Conservation (phyloP, 106 monocot genomes). For the Phalaenopsis aphrodite region DNA sequence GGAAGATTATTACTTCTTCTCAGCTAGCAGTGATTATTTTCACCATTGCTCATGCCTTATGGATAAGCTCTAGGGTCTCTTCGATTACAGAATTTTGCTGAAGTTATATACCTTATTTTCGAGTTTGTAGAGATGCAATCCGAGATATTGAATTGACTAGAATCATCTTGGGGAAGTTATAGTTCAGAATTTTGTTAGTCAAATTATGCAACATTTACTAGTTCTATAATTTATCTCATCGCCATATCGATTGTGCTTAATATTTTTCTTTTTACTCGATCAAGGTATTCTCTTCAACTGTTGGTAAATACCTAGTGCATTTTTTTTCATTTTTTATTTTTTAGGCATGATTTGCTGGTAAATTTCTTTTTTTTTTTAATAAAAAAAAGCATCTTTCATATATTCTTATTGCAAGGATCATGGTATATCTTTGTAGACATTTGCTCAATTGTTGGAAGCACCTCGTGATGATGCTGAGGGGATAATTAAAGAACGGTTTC, state of each 20-base stretch:
- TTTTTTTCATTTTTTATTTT: not conserved
- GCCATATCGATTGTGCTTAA: not conserved
- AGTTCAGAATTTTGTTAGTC: no score
- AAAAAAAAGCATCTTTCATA: not conserved
- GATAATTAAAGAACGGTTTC: constrained; percentile 83
- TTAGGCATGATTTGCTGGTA: not conserved
- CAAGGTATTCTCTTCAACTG: not conserved
- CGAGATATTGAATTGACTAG: not conserved
- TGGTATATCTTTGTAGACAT: constrained; percentile 34
- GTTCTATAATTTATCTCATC: not conserved
- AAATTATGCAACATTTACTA: not conserved
- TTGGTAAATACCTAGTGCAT: no score
- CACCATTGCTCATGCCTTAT: not conserved
- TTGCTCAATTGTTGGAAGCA: constrained; percentile 76
- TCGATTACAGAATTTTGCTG: no score
- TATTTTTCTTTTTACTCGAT: not conserved
- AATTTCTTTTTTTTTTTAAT: not conserved
- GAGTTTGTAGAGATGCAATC: no score
- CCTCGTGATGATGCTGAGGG: constrained; percentile 80
- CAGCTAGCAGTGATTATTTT: not conserved
- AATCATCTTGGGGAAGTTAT: not conserved
- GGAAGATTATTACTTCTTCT: not conserved
- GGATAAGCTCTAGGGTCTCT: not conserved
- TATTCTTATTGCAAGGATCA: not conserved
- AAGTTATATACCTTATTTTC: no score